Evolutionary conservation across 371 early-diverging fungal species (phyloP), one percentile per base, ranked within the genome.

Genomic region (Circinella minor): DNA sequence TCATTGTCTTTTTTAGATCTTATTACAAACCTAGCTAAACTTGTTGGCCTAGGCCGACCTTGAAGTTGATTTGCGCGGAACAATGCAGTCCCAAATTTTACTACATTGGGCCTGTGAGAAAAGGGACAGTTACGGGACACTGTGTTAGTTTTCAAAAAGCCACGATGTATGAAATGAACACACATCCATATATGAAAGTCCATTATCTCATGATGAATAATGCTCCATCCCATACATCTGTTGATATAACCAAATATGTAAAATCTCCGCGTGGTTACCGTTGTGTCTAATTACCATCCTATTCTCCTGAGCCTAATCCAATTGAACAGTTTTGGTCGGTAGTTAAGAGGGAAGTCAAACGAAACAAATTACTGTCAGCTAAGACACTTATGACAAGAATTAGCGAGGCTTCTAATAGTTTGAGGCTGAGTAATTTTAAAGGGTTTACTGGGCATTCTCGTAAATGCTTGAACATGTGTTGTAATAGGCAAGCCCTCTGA

Each of bases 231-330:
- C 70, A 62, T 65, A 57, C 57, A 49, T 62, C 62, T 6, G 62
- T 20, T 10, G 38, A 61, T 37, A 61, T 68, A 39, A 62, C 54
- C 36, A 68, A 68, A 61, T 68, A 68, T 36, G 37, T 68, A 36
- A 36, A 62, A 46, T 61, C 61, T 68, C 69, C n/a, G n/a, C n/a
- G 36, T 15, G 69, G 63, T 36, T 68, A 68, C 34, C 8, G 47
- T 36, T 54, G 62, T 55, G 62, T 20, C 48, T 68, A 51, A n/a
- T 47, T 64, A 27, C 46, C 46, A 4, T 39, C 39, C 39, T 39
- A 39, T 39, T 39, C 39, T 64, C 48, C 66, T 55, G 67, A 71
- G 55, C 71, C 67, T 59, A 63, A 67, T 67, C 63, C 64, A 67
- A 67, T 64, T 38, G 67, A 67, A 20, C 60, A 66, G 36, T 71